These are phyloP conservation scores for Fusarium torulosum DNA, from an alignment of 2,329 filamentous ascomycete species.

Conservation along the genomic window DNA sequence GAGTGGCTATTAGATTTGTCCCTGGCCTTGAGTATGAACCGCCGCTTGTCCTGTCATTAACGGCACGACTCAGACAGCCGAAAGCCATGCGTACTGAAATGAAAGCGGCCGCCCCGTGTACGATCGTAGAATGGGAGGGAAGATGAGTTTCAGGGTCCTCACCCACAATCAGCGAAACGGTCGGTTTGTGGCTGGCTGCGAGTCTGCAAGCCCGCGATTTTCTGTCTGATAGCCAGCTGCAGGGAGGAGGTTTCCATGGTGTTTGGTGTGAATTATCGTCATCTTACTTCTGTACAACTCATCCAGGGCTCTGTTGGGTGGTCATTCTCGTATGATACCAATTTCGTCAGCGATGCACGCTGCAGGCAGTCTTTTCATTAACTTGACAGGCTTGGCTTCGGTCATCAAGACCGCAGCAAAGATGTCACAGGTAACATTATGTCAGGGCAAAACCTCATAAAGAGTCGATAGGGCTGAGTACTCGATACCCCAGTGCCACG, in stretches of 20 bases:
- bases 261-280: conserved; percentile 14
- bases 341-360: conserved; percentile 5
- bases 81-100: conserved; percentile 21
- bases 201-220: conserved; percentile 3
- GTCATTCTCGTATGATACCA: conserved; percentile 6
- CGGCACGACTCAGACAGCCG: conserved; percentile 33
- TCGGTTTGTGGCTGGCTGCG: conserved; percentile 28
- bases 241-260: not conserved
- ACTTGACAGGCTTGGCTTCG: conserved; percentile 16
- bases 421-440: conserved; percentile 15
- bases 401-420: conserved; percentile 7
- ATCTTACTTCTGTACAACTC: conserved; percentile 28
- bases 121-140: conserved; percentile 5
- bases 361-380: not conserved
- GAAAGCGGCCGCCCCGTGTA: conserved; percentile 31
- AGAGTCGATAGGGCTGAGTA: conserved; percentile 47
- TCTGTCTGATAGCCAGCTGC: no score
- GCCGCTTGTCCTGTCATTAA: conserved; percentile 21
- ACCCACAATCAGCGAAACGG: conserved; percentile 10
- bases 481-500: conserved; percentile 40
- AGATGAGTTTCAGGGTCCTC: conserved; percentile 32
- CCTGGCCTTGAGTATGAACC: conserved; percentile 4
- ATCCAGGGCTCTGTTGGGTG: not conserved
- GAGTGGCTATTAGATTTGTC: conserved; percentile 23
- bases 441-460: conserved; percentile 12